Conservation (phyloP, 176 grass and related monocot species). For the Eleusine coracana region DNA sequence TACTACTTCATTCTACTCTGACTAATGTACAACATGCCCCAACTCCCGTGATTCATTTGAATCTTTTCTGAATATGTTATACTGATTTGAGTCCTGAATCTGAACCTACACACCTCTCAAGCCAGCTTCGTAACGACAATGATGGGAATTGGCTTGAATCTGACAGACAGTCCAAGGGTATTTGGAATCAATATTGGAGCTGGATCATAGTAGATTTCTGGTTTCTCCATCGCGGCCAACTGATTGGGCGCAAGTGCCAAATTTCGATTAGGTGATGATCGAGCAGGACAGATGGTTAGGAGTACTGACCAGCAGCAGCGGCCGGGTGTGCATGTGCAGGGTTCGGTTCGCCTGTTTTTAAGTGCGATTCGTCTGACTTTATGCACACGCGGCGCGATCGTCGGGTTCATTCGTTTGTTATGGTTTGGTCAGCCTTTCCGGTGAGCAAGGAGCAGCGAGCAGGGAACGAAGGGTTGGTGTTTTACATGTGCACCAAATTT, state of each 20-base stretch:
- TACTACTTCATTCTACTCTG: not conserved
- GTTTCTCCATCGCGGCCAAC: not conserved
- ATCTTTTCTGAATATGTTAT: not conserved
- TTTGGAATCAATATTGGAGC: not conserved
- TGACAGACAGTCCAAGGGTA: not conserved
- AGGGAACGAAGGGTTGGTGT: not conserved
- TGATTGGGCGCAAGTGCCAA: not conserved
- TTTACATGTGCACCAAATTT: not conserved
- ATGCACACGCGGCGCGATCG: not conserved
- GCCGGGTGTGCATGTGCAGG: slow-evolving; percentile 27
- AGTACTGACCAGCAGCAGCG: not conserved
- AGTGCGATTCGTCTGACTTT: slow-evolving; percentile 32
- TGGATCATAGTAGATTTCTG: not conserved
- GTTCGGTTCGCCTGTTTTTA: slow-evolving; percentile 3
- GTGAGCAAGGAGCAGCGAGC: not conserved
- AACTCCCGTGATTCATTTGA: not conserved
- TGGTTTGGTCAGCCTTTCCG: slow-evolving; percentile 4
- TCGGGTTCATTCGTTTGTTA: not conserved
- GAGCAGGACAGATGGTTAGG: not conserved
- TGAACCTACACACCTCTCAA: not conserved
- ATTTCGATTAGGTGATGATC: not conserved
- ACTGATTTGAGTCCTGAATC: not conserved
- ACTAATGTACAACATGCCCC: not conserved
- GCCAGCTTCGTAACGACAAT: not conserved
- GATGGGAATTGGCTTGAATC: not conserved